Evolutionary conservation across 768 basidiomycete species (phyloP), one percentile per base, ranked within the genome.

Genomic region (Suillus lakei): DNA sequence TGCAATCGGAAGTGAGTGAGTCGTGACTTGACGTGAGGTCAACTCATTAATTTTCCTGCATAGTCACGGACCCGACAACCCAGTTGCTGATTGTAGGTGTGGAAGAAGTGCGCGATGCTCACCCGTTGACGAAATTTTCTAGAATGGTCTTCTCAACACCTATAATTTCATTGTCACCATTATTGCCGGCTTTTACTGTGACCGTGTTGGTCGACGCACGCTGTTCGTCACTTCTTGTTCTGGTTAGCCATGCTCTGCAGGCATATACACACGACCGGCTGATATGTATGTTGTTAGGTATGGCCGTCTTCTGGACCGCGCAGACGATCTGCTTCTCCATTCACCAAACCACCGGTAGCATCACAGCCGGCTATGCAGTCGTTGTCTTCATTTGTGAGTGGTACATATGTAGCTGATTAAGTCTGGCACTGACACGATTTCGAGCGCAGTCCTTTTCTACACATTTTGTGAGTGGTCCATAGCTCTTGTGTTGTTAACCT

Each of bases 131-230:
- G 21, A 26, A 43, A 26, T 30, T 30, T 8, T 23, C 13, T 66
- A 85, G 82, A 87, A 88, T 69, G 86, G 85, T 59, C 72, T 84
- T 64, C 74, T 88, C 39, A 82, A 84, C 68, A 84, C 87, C 66
- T 88, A 78, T 73, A 87, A 87, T 73, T 83, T 88, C 61, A 72
- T 84, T 63, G 76, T 85, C 50, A 84, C 86, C n/a, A 75, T 86
- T 58, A 60, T 76, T 28, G 85, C 85, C 39, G 83, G 83, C 34
- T 76, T 84, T 62, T 73, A 84, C 21, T 83, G 82, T 63, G 86
- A 87, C 66, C 77, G 78, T 43, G 76, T 80, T 48, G 86, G 87
- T 18, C 74, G 87, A 53, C 80, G 86, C 2, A 81, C 77, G 4
- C 73, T 88, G 41, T 87, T 86, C 78, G 73, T 87, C 63, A 78